Percentiles rank a stretch among this genome's conserved stretches.
These are phyloP conservation scores for Akanthomyces lecanii DNA, from an alignment of 2,329 filamentous ascomycete genomes.

Conservation along the genomic window DNA sequence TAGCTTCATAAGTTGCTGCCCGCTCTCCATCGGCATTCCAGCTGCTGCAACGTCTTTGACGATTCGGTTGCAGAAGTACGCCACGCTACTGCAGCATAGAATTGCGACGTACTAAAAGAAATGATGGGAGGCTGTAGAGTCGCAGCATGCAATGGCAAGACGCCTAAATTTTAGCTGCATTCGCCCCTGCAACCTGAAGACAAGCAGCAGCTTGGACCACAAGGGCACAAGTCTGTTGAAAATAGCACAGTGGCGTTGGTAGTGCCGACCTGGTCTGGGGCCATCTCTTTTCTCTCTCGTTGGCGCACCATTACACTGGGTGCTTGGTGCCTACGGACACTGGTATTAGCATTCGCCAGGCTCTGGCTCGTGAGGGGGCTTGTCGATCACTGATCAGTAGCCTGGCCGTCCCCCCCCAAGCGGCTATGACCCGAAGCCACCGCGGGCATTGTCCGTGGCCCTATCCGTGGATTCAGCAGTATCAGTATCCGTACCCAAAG, in stretches of 20 bases:
- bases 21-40: not conserved
- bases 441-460: not conserved
- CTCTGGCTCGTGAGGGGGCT: not conserved
- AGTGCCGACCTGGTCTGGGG: not conserved
- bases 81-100: not conserved
- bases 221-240: not conserved
- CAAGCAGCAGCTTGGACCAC: not conserved
- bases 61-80: too few relatives aligned
- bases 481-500: too few relatives aligned
- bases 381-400: constrained; percentile 3
- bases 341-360: not conserved
- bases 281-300: not conserved
- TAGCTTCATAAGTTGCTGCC: not conserved
- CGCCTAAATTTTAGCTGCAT: not conserved
- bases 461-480: not conserved
- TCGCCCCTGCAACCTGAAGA: not conserved
- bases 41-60: too few relatives aligned
- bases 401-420: not conserved
- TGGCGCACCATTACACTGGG: not conserved
- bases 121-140: not conserved
- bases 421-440: constrained; percentile 14
- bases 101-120: not conserved
- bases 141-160: not conserved
- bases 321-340: not conserved
- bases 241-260: constrained; percentile 3